Evolutionary conservation across 495 filamentous ascomycete genomes (phyloP).

Genomic region (Annulohypoxylon maeteangense): DNA sequence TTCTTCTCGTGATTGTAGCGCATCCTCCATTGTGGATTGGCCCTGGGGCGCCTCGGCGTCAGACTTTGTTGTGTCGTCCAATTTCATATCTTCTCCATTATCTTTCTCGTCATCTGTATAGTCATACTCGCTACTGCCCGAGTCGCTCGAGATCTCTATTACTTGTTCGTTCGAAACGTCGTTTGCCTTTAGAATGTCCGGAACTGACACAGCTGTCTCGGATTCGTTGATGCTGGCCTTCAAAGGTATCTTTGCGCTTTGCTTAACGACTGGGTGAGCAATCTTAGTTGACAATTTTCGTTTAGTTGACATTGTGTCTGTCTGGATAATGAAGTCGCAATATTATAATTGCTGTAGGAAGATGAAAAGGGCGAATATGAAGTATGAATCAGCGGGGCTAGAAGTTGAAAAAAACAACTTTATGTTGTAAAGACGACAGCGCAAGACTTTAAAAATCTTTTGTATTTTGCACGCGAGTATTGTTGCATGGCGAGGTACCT

Average conservation of each 20-base stretch:
- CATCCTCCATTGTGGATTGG: slow-evolving; percentile 14
- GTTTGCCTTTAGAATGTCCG: slow-evolving; percentile 40
- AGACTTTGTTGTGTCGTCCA: slow-evolving; percentile 26
- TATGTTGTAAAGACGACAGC: neutral
- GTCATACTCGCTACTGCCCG: slow-evolving; percentile 55
- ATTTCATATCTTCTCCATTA: slow-evolving; percentile 16
- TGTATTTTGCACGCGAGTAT: slow-evolving; percentile 20
- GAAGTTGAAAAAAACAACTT: neutral
- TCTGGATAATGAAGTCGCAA: neutral
- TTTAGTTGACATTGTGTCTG: slow-evolving; percentile 61
- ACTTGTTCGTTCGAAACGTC: slow-evolving; percentile 48
- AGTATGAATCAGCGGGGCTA: neutral
- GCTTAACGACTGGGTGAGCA: slow-evolving; percentile 62
- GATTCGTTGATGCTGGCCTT: slow-evolving; percentile 80
- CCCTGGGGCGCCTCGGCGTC: slow-evolving; percentile 12
- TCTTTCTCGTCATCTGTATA: slow-evolving; percentile 50
- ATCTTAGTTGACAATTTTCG: slow-evolving; percentile 61
- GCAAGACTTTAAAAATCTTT: slow-evolving; percentile 14
- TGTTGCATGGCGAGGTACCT: slow-evolving; percentile 6
- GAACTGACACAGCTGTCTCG: slow-evolving; percentile 67
- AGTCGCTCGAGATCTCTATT: slow-evolving; percentile 68
- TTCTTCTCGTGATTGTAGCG: slow-evolving; percentile 4
- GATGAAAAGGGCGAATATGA: neutral
- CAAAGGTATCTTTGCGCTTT: slow-evolving; percentile 67
- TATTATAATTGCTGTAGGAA: neutral